Evolutionary conservation across 2,329 filamentous ascomycete genomes (phyloP).

Genomic region (Westerdykella ornata): DNA sequence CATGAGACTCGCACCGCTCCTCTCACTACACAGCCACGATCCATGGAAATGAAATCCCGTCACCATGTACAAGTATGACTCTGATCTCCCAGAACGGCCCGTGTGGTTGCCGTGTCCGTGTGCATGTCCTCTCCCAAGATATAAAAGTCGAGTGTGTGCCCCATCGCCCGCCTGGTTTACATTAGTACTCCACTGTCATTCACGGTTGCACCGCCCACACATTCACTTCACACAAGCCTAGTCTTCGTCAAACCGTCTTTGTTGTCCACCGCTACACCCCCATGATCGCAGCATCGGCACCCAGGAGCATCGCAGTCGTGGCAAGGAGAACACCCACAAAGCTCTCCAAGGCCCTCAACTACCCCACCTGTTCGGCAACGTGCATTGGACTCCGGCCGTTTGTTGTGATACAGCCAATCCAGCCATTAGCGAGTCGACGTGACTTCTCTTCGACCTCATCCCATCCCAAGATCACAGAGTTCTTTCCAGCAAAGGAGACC

Average conservation of each 20-base stretch:
- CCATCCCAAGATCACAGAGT: conserved; percentile 37
- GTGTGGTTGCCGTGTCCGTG: conserved; percentile 12
- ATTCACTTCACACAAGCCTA: conserved; percentile 1
- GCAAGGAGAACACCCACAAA: conserved; percentile 35
- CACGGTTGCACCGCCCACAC: background rate
- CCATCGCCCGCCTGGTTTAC: conserved; percentile 11
- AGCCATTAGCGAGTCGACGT: conserved; percentile 20
- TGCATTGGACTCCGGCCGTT: conserved; percentile 28
- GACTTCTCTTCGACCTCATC: conserved; percentile 38
- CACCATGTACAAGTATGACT: too few relatives aligned
- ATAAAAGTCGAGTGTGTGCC: conserved; percentile 25
- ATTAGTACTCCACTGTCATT: conserved; percentile 6
- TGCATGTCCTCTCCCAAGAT: conserved; percentile 13
- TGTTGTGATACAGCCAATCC: conserved; percentile 25
- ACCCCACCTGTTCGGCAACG: conserved; percentile 12
- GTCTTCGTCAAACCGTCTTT: too few relatives aligned
- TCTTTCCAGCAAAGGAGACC: conserved; percentile 43
- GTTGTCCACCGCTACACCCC: conserved; percentile 7
- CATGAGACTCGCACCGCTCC: conserved; percentile 14
- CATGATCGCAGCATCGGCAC: conserved; percentile 26
- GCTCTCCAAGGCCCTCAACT: conserved; percentile 35
- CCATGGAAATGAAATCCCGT: conserved; percentile 2
- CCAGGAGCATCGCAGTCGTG: conserved; percentile 22
- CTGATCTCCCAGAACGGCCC: conserved; percentile 3
- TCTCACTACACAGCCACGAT: too few relatives aligned